These are phyloP conservation scores for Apocynum venetum DNA, from an alignment of 257 asterid genomes.

Conservation along the genomic window DNA sequence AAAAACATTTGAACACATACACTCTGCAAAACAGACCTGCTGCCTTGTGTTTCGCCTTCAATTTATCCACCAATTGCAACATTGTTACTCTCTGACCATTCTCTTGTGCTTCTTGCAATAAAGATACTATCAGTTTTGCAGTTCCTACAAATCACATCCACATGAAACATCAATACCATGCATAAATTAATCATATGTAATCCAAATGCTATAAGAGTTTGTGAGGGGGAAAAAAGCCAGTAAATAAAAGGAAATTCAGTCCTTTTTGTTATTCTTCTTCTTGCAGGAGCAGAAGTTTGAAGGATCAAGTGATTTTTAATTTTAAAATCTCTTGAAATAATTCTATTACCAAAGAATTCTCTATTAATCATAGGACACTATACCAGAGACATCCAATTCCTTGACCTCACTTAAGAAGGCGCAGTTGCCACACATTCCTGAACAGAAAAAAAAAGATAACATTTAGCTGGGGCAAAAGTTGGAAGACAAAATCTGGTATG, in stretches of 20 bases:
- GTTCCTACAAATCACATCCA: conserved; percentile 50
- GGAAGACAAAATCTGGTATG: conserved; percentile 5
- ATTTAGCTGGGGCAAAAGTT: conserved; percentile 13
- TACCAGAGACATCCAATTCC: conserved; percentile 86
- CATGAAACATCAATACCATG: conserved; percentile 15
- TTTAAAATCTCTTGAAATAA: not conserved
- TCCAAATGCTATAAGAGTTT: not conserved
- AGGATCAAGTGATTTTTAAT: not conserved
- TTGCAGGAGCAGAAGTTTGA: not conserved
- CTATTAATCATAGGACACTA: conserved; percentile 6
- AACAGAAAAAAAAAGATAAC: conserved; percentile 14
- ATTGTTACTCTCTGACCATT: conserved; percentile 77
- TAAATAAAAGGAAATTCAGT: not conserved
- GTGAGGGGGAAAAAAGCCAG: not conserved
- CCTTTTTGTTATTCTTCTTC: not conserved
- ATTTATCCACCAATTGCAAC: conserved; percentile 82
- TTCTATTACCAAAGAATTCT: not conserved
- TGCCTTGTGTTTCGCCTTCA: conserved; percentile 63
- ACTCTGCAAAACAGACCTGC: conserved; percentile 46
- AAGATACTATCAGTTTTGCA: conserved; percentile 55
- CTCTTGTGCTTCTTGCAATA: conserved; percentile 66
- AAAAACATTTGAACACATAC: not conserved
- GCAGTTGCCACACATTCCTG: conserved; percentile 99
- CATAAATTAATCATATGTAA: not conserved
- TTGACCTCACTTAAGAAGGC: conserved; percentile 59